phyloP scores from a whole-genome alignment of 495 filamentous ascomycete species.

The Xylaria sp. region DNA sequence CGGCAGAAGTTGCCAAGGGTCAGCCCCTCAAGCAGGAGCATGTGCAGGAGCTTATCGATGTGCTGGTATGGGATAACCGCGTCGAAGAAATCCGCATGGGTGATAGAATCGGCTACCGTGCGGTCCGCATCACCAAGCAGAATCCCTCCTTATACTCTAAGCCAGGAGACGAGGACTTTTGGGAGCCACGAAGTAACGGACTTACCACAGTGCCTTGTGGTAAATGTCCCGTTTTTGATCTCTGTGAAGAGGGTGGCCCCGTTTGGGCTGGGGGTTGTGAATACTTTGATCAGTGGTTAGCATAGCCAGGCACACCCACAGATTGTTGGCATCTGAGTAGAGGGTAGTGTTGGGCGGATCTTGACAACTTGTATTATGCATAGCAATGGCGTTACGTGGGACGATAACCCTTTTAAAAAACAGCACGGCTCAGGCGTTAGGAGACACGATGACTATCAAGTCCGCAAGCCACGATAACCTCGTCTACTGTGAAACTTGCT shows the following conservation, averaged over 20 bases:
- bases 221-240: constrained; percentile 88
- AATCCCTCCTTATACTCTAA: constrained; percentile 39
- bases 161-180: constrained; percentile 51
- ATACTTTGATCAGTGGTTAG: constrained; percentile 87
- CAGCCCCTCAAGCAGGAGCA: constrained; percentile 70
- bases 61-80: constrained; percentile 84
- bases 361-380: constrained; percentile 30
- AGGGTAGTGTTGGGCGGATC: neutral
- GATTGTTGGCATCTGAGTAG: neutral
- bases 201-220: constrained; percentile 92
- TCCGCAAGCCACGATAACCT: neutral
- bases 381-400: constrained; percentile 36
- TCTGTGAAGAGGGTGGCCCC: constrained; percentile 86
- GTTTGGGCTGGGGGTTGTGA: constrained; percentile 90
- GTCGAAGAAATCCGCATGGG: constrained; percentile 63
- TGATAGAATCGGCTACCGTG: constrained; percentile 51
- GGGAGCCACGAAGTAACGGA: constrained; percentile 59
- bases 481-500: neutral
- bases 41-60: constrained; percentile 79
- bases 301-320: constrained; percentile 26
- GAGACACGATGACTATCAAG: neutral
- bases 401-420: neutral
- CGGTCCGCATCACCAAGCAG: constrained; percentile 56
- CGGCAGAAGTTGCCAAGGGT: constrained; percentile 67
- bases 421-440: neutral